Conservation (phyloP, 1,284 basidiomycete species). For the Puccinia polysora region DNA sequence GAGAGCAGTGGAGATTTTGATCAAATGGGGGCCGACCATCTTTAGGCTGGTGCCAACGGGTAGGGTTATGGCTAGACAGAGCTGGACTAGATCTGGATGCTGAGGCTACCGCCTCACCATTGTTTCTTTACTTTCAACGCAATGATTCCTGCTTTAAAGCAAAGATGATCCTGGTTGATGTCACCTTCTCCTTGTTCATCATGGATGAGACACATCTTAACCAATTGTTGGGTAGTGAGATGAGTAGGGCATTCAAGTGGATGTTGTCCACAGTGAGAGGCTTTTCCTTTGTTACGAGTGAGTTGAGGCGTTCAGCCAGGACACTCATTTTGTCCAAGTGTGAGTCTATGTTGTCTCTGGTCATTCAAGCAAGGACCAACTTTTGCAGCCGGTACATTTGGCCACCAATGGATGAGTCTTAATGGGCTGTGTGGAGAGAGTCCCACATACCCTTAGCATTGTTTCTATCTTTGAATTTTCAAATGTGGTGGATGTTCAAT, state of each 20-base stretch:
- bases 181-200: constrained; percentile 14
- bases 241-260: background rate
- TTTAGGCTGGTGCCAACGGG: too few species aligned
- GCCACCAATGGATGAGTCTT: constrained; percentile 1
- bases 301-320: background rate
- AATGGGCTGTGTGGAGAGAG: too few species aligned
- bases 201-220: constrained; percentile 5
- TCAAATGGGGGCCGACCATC: too few species aligned
- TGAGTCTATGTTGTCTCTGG: background rate
- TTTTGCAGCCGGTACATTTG: constrained; percentile 5
- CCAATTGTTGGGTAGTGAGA: constrained; percentile 13
- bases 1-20: too few species aligned
- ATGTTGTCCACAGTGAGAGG: constrained; percentile 17
- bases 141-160: constrained; percentile 20
- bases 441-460: too few species aligned
- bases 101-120: background rate
- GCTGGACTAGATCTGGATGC: too few species aligned
- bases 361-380: background rate
- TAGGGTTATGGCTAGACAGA: too few species aligned
- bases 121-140: background rate
- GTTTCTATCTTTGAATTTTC: too few species aligned
- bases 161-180: background rate
- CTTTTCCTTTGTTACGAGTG: background rate
- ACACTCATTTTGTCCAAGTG: background rate
- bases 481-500: too few species aligned